Percentiles rank a stretch among this genome's conserved stretches.
phyloP scores from a whole-genome alignment of 331 rosid genomes.

The Malus hybrid region DNA sequence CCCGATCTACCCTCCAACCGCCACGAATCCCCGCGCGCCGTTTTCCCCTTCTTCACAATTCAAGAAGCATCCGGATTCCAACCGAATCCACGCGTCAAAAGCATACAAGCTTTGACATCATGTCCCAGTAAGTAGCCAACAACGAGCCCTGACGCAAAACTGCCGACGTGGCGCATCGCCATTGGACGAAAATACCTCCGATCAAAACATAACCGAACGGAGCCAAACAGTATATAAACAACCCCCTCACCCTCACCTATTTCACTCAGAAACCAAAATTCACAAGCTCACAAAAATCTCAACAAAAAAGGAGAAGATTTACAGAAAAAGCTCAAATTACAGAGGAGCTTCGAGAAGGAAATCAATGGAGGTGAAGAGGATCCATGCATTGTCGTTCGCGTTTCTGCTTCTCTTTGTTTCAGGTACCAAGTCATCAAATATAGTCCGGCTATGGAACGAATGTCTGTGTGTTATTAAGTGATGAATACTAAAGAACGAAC shows the following conservation, averaged over 20 bases:
- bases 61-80: conserved; percentile 28
- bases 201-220: neutral
- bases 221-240: too few relatives aligned
- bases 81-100: conserved; percentile 8
- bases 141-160: neutral
- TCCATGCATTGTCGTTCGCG: conserved; percentile 7
- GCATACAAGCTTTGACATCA: too few relatives aligned
- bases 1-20: neutral
- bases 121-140: too few relatives aligned
- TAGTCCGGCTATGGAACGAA: too few relatives aligned
- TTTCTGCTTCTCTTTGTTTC: conserved; percentile 30
- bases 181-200: conserved; percentile 14
- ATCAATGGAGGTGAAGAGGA: conserved; percentile 14
- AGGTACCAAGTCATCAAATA: conserved; percentile 4
- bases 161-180: conserved; percentile 5
- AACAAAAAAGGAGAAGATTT: too few relatives aligned
- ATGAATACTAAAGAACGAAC: too few relatives aligned
- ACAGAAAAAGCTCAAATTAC: too few relatives aligned
- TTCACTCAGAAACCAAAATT: too few relatives aligned
- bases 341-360: neutral
- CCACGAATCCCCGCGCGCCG: neutral
- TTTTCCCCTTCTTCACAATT: neutral
- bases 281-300: too few relatives aligned
- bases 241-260: too few relatives aligned
- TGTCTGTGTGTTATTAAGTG: too few relatives aligned